phyloP scores from a whole-genome alignment of 257 asterid genomes.

The Solanum clarkiae region DNA sequence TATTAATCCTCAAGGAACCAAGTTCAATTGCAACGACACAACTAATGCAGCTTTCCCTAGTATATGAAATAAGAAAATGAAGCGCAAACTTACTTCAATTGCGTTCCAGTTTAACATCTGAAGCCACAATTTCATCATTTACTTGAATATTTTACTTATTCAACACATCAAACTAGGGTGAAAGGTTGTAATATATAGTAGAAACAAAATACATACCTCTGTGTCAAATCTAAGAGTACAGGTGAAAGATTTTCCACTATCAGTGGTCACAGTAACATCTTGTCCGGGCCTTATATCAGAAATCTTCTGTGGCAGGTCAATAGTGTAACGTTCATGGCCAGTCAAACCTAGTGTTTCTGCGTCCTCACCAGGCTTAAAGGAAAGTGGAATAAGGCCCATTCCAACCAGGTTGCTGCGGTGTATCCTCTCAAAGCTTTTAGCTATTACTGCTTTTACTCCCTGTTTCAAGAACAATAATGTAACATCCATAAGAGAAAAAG shows the following conservation, averaged over 20 bases:
- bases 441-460: conserved; percentile 97
- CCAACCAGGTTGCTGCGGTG: conserved; percentile 95
- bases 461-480: conserved; percentile 4
- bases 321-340: conserved; percentile 72
- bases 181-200: neutral
- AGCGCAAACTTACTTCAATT: neutral
- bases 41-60: neutral
- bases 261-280: conserved; percentile 65
- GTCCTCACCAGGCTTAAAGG: conserved; percentile 83
- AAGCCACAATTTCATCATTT: neutral
- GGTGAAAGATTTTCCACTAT: conserved; percentile 55
- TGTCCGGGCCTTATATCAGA: conserved; percentile 75
- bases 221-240: conserved; percentile 78
- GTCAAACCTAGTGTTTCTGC: conserved; percentile 71
- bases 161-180: neutral
- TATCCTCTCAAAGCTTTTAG: conserved; percentile 90
- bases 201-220: conserved; percentile 34
- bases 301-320: conserved; percentile 57
- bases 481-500: neutral
- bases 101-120: neutral
- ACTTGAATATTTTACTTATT: neutral
- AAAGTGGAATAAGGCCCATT: conserved; percentile 89
- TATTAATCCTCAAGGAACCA: neutral
- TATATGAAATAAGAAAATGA: neutral
- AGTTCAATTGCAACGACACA: neutral